Evolutionary conservation across 192 early-diverging fungal genomes (phyloP), one percentile per base, ranked within the genome.

Genomic region (Umbelopsis vinacea): DNA sequence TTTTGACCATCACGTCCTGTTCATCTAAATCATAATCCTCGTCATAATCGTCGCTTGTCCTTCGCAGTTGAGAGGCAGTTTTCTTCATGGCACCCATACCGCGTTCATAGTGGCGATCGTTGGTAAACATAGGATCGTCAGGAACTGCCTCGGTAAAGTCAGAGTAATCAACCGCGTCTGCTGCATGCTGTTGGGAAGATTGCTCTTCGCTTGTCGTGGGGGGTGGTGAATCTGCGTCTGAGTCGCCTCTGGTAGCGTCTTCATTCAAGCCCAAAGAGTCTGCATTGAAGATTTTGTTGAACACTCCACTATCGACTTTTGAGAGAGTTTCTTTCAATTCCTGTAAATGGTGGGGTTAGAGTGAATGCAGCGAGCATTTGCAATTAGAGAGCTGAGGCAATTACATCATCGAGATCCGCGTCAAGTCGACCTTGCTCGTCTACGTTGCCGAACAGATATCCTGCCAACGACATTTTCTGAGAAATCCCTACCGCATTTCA

Each of bases 401-500:
- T 54, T 76, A 75, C 77, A 38, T 70, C 71, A 52, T 74, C 71
- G 37, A 79, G 52, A 68, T 76, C 71, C 22, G 48, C 70, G 14
- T 95, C 92, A 10, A 95, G 80, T 47, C 88, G 85, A 52, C 95
- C 95, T 47, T 89, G 85, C 68, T 94, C 90, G 82, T 95, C 95
- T 17, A 97, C 91, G 81, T 97, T 97, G 46, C 95, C 95, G 80
- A 94, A 97, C 55, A 97, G 80, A 77, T 91, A 93, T 40, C 87
- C 84, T 43, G 91, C 86, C 33, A 88, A 83, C 37, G 89, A 91
- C 90, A 92, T 92, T 29, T 29, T 29, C 48, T 48, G 22, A 37
- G 35, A 37, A 68, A 7, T 24, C 22, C 26, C 40, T 68, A 23
- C 40, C 11, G 67, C 22, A 19, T 10, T 67, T 43, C 46, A 8